Evolutionary conservation across 1,139 yeast species (phyloP), one percentile per base, ranked within the genome.

Genomic region (Scheffersomyces titani): DNA sequence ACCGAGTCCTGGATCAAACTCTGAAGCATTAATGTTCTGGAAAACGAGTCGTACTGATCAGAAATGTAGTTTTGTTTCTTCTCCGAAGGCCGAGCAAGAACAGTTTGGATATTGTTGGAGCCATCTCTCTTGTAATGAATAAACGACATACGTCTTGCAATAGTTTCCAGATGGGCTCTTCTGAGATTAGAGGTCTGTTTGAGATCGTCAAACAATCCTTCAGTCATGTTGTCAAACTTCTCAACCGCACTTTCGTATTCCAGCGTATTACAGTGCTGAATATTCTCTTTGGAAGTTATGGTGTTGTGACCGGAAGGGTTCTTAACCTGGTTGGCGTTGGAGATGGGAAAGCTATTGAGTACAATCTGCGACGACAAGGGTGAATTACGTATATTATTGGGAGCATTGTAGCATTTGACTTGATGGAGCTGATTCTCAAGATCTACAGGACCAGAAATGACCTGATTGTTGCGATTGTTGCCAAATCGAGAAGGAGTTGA

Each of bases 1-100:
- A 62, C 52, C 16, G 65, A 61, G n/a, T 57, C 52, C 46, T 65
- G 65, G 22, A 67, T 60, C 54, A 74, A 47, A 30, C 65, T 62
- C 51, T 73, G 76, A 24, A 75, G 63, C 66, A 71, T 63, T 19
- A 74, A 51, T 1, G 78, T 75, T 45, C 69, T 65, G 4, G 74
- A 65, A 52, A 68, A 66, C 44, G 71, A 69, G 52, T 72, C 76
- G 52, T 62, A 71, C 44, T 69, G 68, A 19, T 61, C 65, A 6
- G 63, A 51, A 13, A 65, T 52, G 30, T 62, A 57, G 3, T 56
- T 49, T 45, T 57, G 59, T 44, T 61, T 56, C 19, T 57, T 59
- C 40, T 58, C 59, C 1, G 64, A 53, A 1, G 70, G 70, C 5
- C 51, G 54, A 6, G 64, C 66, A 13, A 64, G 50, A 16, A 64